Evolutionary conservation across 768 basidiomycete species (phyloP), one percentile per base, ranked within the genome.

Genomic region (Lentinula lateritia): DNA sequence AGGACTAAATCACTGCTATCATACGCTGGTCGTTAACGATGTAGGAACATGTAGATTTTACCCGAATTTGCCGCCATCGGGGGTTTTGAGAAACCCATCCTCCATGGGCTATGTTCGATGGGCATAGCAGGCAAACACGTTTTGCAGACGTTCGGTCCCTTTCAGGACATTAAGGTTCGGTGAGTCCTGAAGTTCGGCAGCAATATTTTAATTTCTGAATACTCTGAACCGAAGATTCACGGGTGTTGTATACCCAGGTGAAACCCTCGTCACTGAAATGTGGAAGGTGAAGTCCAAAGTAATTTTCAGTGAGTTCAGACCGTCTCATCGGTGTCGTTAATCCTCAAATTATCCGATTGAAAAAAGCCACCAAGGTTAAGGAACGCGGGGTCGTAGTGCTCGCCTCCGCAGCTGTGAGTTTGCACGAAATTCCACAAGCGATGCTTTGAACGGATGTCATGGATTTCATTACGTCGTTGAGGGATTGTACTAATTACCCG

Each of bases 191-290:
- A 43, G 50, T 54, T 32, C 20, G 41, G 39, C 10, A 38, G 54
- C 61, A 3, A 43, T 34, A 43, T 3, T 8, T n/a, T 32, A 8
- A 28, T 32, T 38, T 50, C 39, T 39, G 18, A 50, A 18, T 13
- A 42, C 38, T 38, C 50, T 13, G 28, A 45, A 23, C 23, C 32
- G n/a, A 63, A 90, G 90, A 38, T 96, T 98, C 73, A 85, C 90
- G 0, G 94, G 93, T 3, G 86, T 93, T 2, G 93, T 98, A 23
- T 95, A 89, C 71, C 97, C 96, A 2, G 96, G 95, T 0, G 95
- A 98, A 75, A 98, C 96, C 1, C 81, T 98, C 57, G 79, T 94
- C 13, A 99, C 96, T 0, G 87, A 93, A 71, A 98, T 98, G 96
- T 99, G 97, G 97, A 97, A 95, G 72, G 94, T 97, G 67, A 92